A percentile compares a stretch with the other conserved stretches of the same genome.
phyloP scores from a whole-genome alignment of 352 stramenopile species.

The Phytopythium sindhum region DNA sequence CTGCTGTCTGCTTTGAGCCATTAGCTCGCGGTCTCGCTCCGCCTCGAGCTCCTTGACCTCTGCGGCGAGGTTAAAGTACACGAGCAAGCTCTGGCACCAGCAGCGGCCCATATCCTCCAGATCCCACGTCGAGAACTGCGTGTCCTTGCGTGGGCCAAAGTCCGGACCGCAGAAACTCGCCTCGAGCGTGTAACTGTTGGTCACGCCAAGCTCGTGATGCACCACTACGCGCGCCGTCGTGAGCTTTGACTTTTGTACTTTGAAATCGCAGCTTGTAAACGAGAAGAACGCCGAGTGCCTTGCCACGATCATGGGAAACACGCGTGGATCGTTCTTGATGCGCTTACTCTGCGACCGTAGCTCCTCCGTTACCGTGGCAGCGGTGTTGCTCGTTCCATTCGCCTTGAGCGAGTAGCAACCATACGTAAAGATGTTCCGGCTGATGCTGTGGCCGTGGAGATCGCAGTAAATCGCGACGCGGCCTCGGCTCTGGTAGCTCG shows the following conservation, averaged over 20 bases:
- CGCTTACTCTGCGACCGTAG: conserved; percentile 3
- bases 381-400: not conserved
- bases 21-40: conserved; percentile 7
- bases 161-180: conserved; percentile 87
- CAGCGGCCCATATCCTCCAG: conserved; percentile 69
- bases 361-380: not conserved
- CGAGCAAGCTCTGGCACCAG: conserved; percentile 73
- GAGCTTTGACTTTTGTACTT: conserved; percentile 87
- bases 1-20: not conserved
- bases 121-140: conserved; percentile 72
- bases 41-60: conserved; percentile 43
- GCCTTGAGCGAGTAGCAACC: conserved; percentile 59
- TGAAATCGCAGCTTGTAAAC: conserved; percentile 88
- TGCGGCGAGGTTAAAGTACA: conserved; percentile 62
- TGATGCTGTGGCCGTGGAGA: conserved; percentile 79
- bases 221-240: conserved; percentile 90
- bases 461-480: conserved; percentile 83
- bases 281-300: conserved; percentile 68
- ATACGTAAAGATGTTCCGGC: conserved; percentile 86
- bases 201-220: conserved; percentile 79
- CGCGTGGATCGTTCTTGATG: conserved; percentile 58
- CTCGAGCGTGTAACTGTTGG: conserved; percentile 89
- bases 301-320: conserved; percentile 80
- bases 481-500: conserved; percentile 47
- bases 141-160: conserved; percentile 63